Base-by-base conservation (phyloP, 768 basidiomycete species). In the Hericium rajendrae region DNA sequence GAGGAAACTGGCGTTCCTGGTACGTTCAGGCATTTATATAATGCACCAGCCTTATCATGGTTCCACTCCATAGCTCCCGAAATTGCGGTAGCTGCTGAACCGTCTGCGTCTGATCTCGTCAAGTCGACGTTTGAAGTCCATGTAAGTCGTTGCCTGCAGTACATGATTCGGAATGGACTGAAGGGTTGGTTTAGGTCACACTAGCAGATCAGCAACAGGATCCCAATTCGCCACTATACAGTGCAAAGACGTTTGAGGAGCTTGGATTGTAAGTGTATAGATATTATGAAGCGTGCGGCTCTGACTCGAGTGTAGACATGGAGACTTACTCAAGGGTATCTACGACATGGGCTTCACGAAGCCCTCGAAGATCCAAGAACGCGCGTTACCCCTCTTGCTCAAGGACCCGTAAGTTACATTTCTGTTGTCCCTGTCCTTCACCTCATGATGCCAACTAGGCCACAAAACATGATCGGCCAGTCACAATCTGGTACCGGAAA, bases 401-500 rank as follows among this genome's bases (percentile, higher is more conserved):
- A 68, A 83, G 53, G 86, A 95, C 66, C 97, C 95, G 94, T 97
- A 65, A 64, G 87, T 75, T 12, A 12, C 24, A 13, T 26, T 54
- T 32, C 38, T 40, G 37, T 3, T 13, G 24, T 20, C 38, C 37
- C 32, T 52, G 11, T 51, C 49, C 56, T 18, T 40, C 41, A 28
- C 20, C 46, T 46, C 38, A 24, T 2, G 52, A 18, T 64, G 54
- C 18, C 38, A 15, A 24, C n/a, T 67, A 99, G 95, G n/a, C 88
- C 95, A 11, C 87, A 85, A 54, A 98, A 98, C 72, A 94, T 98
- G 88, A 98, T 98, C 68, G 97, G 94, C 16, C 97, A 99, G 74
- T 98, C 94, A 53, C 97, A 99, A 67, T 98, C 97, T 38, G 97
- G 97, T 40, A 99, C 97, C 9, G 97, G 97, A 51, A 99, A 99